Conservation (phyloP, 192 early-diverging fungal genomes). For the Entophlyctis luteolus region DNA sequence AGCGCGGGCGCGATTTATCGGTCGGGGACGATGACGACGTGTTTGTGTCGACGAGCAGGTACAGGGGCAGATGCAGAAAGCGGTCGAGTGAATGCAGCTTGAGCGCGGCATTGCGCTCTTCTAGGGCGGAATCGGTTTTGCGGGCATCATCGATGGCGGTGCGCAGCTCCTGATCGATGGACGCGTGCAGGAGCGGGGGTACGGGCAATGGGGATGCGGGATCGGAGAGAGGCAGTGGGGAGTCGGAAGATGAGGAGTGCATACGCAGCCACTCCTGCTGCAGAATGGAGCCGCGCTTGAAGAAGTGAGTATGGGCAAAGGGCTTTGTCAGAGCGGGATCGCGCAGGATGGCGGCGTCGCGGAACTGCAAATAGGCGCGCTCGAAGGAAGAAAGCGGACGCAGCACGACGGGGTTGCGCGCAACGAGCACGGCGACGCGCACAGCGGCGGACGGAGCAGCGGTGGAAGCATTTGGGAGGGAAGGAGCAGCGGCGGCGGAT, state of each 20-base stretch:
- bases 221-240: background rate
- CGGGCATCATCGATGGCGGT: background rate
- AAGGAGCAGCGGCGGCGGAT: too few relatives aligned
- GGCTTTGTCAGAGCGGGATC: constrained; percentile 48
- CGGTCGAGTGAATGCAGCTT: constrained; percentile 78
- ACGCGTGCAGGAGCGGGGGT: background rate
- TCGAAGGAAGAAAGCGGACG: constrained; percentile 61
- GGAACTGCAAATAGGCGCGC: constrained; percentile 64
- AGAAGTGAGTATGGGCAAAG: constrained; percentile 68
- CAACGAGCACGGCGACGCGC: constrained; percentile 60
- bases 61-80: constrained; percentile 70
- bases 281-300: constrained; percentile 71
- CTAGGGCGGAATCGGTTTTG: constrained; percentile 51
- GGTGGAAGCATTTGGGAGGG: too few relatives aligned
- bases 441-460: too few relatives aligned
- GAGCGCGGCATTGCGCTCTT: constrained; percentile 67
- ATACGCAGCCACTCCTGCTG: constrained; percentile 57
- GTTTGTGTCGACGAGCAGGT: constrained; percentile 67
- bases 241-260: constrained; percentile 23
- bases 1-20: background rate
- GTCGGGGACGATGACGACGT: background rate
- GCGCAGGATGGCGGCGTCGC: constrained; percentile 45
- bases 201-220: constrained; percentile 5
- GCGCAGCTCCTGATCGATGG: constrained; percentile 49
- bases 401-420: constrained; percentile 65